Evolutionary conservation across 768 basidiomycete genomes (phyloP).

Genomic region (Pulveroboletus frians): DNA sequence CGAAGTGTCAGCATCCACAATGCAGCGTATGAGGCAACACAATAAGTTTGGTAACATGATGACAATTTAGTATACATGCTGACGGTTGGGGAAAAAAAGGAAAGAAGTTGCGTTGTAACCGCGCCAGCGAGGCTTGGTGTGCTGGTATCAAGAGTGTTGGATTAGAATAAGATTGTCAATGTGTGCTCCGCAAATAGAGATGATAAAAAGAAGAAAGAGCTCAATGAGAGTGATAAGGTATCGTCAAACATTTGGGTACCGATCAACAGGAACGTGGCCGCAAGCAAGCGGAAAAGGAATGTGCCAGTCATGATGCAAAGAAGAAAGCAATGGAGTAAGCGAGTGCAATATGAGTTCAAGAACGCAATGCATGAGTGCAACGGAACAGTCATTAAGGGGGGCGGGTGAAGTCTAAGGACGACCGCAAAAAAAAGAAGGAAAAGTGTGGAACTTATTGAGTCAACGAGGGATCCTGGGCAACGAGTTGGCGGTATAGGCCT

Average conservation of each 20-base stretch:
- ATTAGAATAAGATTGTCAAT: slow-evolving; percentile 30
- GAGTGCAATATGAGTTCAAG: slow-evolving; percentile 28
- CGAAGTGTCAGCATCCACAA: slow-evolving; percentile 95
- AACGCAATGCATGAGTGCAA: slow-evolving; percentile 18
- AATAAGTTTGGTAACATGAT: slow-evolving; percentile 12
- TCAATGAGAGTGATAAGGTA: slow-evolving; percentile 34
- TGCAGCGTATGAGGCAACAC: slow-evolving; percentile 61
- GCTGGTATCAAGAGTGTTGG: slow-evolving; percentile 21
- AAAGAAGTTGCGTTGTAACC: slow-evolving; percentile 15
- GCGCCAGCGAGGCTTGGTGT: slow-evolving; percentile 18
- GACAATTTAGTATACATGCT: slow-evolving; percentile 21
- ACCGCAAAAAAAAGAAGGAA: slow-evolving; percentile 3
- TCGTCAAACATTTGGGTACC: slow-evolving; percentile 29
- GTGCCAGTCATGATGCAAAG: slow-evolving; percentile 29
- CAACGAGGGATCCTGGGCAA: slow-evolving; percentile 70
- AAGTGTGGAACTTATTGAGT: slow-evolving; percentile 30
- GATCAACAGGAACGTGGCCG: slow-evolving; percentile 16
- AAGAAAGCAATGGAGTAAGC: slow-evolving; percentile 21
- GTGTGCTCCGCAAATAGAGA: slow-evolving; percentile 35
- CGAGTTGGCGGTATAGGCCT: slow-evolving; percentile 76
- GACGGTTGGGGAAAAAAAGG: slow-evolving; percentile 3
- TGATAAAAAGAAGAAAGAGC: slow-evolving; percentile 24
- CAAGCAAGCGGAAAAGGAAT: slow-evolving; percentile 22
- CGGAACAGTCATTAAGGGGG: slow-evolving; percentile 18
- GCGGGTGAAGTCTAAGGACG: slow-evolving; percentile 16